Evolutionary conservation across 2,329 filamentous ascomycete genomes (phyloP).

Genomic region (Bipolaris bicolor): DNA sequence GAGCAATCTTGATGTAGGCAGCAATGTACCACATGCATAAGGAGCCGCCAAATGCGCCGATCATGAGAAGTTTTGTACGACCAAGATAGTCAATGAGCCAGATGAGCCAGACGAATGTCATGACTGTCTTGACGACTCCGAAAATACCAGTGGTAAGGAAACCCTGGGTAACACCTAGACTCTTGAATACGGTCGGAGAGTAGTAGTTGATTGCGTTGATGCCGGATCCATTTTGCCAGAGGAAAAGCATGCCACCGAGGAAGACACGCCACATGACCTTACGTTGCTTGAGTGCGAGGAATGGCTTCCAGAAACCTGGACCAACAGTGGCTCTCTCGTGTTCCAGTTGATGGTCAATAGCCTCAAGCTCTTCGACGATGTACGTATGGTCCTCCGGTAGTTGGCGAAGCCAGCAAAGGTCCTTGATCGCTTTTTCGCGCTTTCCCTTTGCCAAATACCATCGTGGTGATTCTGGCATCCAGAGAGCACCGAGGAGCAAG

Average conservation of each 20-base stretch:
- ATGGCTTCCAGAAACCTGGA: constrained; percentile 71
- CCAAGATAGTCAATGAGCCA: constrained; percentile 71
- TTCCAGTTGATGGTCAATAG: constrained; percentile 73
- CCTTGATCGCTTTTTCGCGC: constrained; percentile 51
- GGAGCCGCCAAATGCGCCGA: constrained; percentile 66
- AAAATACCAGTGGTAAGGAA: constrained; percentile 68
- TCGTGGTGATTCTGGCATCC: constrained; percentile 53
- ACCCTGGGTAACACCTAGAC: constrained; percentile 65
- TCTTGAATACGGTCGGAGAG: constrained; percentile 72
- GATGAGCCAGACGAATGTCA: constrained; percentile 73
- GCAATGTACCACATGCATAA: constrained; percentile 70
- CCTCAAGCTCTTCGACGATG: constrained; percentile 74
- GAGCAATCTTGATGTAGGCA: constrained; percentile 62
- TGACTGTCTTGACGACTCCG: constrained; percentile 61
- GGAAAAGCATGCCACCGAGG: constrained; percentile 75
- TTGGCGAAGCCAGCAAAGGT: constrained; percentile 68
- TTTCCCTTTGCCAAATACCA: constrained; percentile 53
- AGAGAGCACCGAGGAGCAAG: constrained; percentile 55
- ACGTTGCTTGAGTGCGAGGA: constrained; percentile 41
- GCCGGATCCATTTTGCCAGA: constrained; percentile 78
- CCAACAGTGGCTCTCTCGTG: constrained; percentile 68
- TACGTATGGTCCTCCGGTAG: constrained; percentile 65
- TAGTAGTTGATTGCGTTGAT: constrained; percentile 82
- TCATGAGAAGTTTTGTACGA: constrained; percentile 67
- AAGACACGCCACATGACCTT: constrained; percentile 74